phyloP scores from a whole-genome alignment of 2,329 filamentous ascomycete genomes.

The Paracoccidioides brasiliensis region DNA sequence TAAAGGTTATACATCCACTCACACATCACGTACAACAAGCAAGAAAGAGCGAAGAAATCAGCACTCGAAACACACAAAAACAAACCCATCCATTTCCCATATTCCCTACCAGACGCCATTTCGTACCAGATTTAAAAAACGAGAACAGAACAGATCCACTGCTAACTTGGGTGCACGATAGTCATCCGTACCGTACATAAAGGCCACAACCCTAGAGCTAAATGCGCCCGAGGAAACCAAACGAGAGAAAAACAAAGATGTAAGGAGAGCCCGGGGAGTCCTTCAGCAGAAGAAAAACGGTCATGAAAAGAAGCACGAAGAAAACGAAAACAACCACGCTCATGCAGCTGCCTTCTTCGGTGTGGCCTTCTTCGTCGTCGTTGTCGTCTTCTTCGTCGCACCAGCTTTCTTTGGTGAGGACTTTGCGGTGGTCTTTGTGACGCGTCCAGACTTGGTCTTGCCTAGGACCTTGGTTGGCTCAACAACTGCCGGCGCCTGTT shows the following conservation, averaged over 20 bases:
- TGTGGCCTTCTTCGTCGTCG: conserved; percentile 35
- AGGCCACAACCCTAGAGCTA: conserved; percentile 4
- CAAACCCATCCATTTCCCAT: conserved; percentile 1
- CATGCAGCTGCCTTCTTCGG: conserved; percentile 30
- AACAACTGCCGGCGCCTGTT: conserved; percentile 50
- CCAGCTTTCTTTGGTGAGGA: conserved; percentile 32
- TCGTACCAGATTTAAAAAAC: conserved; percentile 3
- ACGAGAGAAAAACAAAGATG: conserved; percentile 1
- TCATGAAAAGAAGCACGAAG: conserved; percentile 19
- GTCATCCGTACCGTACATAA: neutral
- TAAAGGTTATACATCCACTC: conserved; percentile 7
- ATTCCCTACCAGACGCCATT: conserved; percentile 6
- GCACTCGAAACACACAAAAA: conserved; percentile 17
- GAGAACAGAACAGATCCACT: too few species aligned
- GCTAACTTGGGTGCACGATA: neutral
- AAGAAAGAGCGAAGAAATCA: conserved; percentile 10
- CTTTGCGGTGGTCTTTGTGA: conserved; percentile 53
- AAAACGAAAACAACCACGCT: conserved; percentile 14
- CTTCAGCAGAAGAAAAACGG: conserved; percentile 13
- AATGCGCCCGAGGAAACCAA: conserved; percentile 3
- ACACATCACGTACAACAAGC: conserved; percentile 13
- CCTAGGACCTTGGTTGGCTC: conserved; percentile 57
- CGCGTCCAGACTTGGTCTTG: conserved; percentile 78
- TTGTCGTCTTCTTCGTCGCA: conserved; percentile 30
- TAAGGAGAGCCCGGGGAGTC: neutral